Conservation (phyloP, 2,329 filamentous ascomycete species). For the Colletotrichum theobromicola region DNA sequence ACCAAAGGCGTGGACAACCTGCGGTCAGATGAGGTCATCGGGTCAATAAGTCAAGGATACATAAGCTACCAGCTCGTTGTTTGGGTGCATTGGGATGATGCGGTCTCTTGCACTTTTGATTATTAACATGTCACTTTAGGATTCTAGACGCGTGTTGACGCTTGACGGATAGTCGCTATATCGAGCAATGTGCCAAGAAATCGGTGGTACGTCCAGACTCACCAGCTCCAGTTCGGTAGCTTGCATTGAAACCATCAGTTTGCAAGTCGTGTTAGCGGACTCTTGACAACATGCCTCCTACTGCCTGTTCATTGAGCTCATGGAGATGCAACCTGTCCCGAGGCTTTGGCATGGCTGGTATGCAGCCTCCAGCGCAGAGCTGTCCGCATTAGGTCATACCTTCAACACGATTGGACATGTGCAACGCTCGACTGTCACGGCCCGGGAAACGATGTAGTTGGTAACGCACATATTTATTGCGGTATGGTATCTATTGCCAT, state of each 20-base stretch:
- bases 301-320: too few relatives aligned
- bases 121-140: too few relatives aligned
- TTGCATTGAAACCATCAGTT: not conserved
- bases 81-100: not conserved
- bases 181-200: rapidly evolving
- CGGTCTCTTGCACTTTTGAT: too few relatives aligned
- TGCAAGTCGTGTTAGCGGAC: not conserved
- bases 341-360: too few relatives aligned
- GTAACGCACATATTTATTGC: not conserved
- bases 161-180: rapidly evolving
- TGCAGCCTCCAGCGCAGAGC: too few relatives aligned
- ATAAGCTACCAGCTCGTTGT: not conserved
- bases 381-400: not conserved
- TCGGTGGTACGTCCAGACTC: too few relatives aligned
- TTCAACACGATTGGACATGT: not conserved
- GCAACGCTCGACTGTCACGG: rapidly evolving
- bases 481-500: not conserved
- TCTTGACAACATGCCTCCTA: too few relatives aligned
- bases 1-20: not conserved
- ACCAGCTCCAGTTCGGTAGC: not conserved
- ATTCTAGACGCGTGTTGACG: rapidly evolving
- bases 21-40: not conserved
- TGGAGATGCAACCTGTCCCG: too few relatives aligned
- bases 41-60: not conserved
- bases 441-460: rapidly evolving